Base-by-base conservation (phyloP, 805 yeast genomes). In the Teunomyces atbi region DNA sequence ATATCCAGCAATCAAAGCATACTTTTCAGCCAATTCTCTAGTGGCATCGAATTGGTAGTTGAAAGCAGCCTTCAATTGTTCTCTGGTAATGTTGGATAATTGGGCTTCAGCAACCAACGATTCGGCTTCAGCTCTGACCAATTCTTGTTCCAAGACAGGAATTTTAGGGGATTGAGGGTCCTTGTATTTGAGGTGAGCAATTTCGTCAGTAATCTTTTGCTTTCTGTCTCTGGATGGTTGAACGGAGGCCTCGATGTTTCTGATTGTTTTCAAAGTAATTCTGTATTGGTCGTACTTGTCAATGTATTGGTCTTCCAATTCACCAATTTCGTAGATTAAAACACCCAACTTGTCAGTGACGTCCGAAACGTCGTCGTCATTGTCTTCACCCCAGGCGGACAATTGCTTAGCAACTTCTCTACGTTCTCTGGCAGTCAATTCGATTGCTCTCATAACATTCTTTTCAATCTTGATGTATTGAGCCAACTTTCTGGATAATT, bases 91-190 rank as follows among this genome's bases (percentile, higher is more conserved):
- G 70, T 88, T 88, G 32, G 92, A 85, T 59, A 89, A 77, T 74
- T 89, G 96, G 26, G 95, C 95, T 73, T 88, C 96, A 42, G 96
- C 96, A 58, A 89, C 96, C 54, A 88, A 76, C 44, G 90, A 84
- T 71, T 89, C 96, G 45, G 96, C 96, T 72, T 89, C 96, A 32
- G 94, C 94, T 71, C 96, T 79, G 48, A 89, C 96, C 64, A 88
- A 76, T 69, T 88, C 95, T 68, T 89, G 95, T 74, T 89, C 95
- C 64, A 89, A 76, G 47, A 87, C 82, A 45, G 82, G 78, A 54
- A 88, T 83, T 75, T 85, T 86, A 77, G 89, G 82, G 35, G 90
- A 83, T 69, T 83, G 84, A 46, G 95, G 92, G 69, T 85, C 90
- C 73, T 86, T 86, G 76, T 86, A 86, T 71, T 87, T 85, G 69